These are phyloP conservation scores for Tolypocladium ovalisporum DNA, from an alignment of 2,329 filamentous ascomycete genomes.

Conservation along the genomic window DNA sequence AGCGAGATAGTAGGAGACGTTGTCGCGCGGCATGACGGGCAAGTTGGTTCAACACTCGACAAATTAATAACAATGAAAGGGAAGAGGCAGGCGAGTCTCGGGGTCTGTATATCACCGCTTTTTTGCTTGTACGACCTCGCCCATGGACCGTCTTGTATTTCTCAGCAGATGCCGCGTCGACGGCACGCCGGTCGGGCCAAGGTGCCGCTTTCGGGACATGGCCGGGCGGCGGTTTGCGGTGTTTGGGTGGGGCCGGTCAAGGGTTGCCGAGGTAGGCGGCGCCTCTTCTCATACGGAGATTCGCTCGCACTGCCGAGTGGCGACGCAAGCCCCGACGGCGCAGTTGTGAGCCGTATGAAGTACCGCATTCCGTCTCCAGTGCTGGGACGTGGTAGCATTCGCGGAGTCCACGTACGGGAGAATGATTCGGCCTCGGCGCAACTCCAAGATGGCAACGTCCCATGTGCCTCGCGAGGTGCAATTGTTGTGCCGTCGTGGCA, in stretches of 20 bases:
- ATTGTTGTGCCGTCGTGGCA: too few relatives aligned
- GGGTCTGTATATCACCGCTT: too few relatives aligned
- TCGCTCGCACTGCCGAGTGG: not conserved
- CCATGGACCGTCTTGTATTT: not conserved
- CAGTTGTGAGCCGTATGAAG: not conserved
- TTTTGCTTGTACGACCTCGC: not conserved
- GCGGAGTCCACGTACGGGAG: too few relatives aligned
- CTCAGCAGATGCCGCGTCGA: not conserved
- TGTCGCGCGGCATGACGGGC: conserved; percentile 30
- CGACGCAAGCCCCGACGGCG: not conserved
- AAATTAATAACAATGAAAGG: not conserved
- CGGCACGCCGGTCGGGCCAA: not conserved
- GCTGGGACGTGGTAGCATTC: too few relatives aligned
- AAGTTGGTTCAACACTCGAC: not conserved
- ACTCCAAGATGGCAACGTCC: not conserved
- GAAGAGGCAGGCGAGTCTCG: too few relatives aligned
- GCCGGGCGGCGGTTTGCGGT: not conserved
- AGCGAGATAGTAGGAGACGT: conserved; percentile 46
- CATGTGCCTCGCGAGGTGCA: too few relatives aligned
- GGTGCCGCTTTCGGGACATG: not conserved
- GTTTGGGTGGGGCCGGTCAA: not conserved
- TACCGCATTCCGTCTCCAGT: too few relatives aligned
- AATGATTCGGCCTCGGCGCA: not conserved
- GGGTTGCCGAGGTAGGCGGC: not conserved
- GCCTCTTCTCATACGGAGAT: not conserved